Evolutionary conservation across 2,329 filamentous ascomycete species (phyloP).

Genomic region (Metarhizium album): DNA sequence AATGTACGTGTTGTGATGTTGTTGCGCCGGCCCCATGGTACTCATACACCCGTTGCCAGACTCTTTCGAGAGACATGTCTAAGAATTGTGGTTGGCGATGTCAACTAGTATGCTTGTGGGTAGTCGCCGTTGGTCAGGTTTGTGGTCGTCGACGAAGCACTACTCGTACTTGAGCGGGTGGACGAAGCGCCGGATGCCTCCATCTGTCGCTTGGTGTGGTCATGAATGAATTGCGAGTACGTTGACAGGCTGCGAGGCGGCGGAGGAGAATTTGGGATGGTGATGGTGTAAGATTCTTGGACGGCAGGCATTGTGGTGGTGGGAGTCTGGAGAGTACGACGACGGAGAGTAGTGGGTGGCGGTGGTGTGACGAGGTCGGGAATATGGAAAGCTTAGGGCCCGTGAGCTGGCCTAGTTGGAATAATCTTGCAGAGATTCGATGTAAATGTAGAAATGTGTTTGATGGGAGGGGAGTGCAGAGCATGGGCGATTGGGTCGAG

Average conservation of each 20-base stretch:
- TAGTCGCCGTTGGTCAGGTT: slow-evolving; percentile 19
- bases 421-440: neutral
- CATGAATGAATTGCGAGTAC: slow-evolving; percentile 52
- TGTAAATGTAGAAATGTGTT: neutral
- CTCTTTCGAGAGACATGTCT: neutral
- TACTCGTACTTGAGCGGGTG: slow-evolving; percentile 9
- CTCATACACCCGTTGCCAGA: no score
- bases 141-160: slow-evolving; percentile 11
- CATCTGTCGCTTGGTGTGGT: slow-evolving; percentile 57
- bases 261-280: slow-evolving; percentile 26
- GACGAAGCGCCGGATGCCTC: slow-evolving; percentile 33
- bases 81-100: neutral
- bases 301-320: slow-evolving; percentile 24
- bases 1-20: no score
- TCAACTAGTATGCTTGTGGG: slow-evolving; percentile 9
- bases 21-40: no score
- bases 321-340: neutral
- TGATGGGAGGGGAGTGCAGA: neutral
- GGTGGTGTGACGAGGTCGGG: no score
- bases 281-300: slow-evolving; percentile 28
- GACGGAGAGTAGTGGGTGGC: neutral
- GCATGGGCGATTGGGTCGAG: neutral
- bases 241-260: slow-evolving; percentile 38
- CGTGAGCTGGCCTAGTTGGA: neutral
- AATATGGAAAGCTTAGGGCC: neutral